phyloP scores from a whole-genome alignment of 2,329 filamentous ascomycete genomes.

The Shiraia sp. region DNA sequence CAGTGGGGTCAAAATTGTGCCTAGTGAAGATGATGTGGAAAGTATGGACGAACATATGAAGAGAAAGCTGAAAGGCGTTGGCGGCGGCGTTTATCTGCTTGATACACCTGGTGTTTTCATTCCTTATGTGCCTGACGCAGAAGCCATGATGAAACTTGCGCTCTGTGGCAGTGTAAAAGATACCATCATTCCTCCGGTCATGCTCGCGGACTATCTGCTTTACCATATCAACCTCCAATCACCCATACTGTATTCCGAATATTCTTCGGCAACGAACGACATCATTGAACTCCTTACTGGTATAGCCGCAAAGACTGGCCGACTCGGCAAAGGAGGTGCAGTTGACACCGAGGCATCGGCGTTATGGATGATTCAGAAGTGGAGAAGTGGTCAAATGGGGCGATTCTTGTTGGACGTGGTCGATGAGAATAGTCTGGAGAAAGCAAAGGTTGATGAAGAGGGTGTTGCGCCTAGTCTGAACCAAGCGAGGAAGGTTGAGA shows the following conservation, averaged over 20 bases:
- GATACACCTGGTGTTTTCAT: conserved; percentile 97
- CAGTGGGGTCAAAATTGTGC: conserved; percentile 77
- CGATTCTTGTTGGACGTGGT: conserved; percentile 80
- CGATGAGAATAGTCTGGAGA: conserved; percentile 61
- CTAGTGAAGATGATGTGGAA: conserved; percentile 52
- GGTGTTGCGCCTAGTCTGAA: conserved; percentile 61
- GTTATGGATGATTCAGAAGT: conserved; percentile 78
- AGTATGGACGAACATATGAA: conserved; percentile 17
- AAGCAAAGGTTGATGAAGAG: conserved; percentile 52
- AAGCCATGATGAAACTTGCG: conserved; percentile 93
- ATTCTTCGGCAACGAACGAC: conserved; percentile 83
- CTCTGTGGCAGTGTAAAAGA: conserved; percentile 91
- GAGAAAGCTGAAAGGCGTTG: conserved; percentile 36
- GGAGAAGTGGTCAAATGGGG: conserved; percentile 77
- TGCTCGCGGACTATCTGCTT: conserved; percentile 87
- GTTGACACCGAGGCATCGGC: conserved; percentile 75
- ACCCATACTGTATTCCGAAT: conserved; percentile 65
- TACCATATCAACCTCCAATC: conserved; percentile 76
- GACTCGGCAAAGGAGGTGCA: conserved; percentile 72
- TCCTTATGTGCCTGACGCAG: conserved; percentile 81
- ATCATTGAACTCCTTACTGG: conserved; percentile 71
- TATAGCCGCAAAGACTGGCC: conserved; percentile 75
- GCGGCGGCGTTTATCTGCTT: conserved; percentile 74
- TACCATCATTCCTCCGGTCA: conserved; percentile 75
- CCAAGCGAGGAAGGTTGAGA: conserved; percentile 70